Evolutionary conservation across 2,329 filamentous ascomycete genomes (phyloP), one percentile per base, ranked within the genome.

Genomic region (Cladosporium austrohemisphaericum): DNA sequence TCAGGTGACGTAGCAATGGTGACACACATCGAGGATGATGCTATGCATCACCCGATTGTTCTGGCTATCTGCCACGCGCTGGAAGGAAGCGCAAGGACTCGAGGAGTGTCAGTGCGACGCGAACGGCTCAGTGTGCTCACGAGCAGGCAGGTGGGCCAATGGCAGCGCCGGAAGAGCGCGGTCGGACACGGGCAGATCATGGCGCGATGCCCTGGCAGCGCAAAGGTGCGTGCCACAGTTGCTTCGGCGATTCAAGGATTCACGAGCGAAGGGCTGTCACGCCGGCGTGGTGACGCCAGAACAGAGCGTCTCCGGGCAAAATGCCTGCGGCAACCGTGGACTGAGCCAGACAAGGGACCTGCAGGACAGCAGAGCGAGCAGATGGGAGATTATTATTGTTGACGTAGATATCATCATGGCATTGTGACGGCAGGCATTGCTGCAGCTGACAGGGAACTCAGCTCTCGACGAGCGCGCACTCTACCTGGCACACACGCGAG

Each of bases 51-150:
- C 36, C n/a, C 46, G 46, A 49, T 35, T 49, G 36, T 41, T 41
- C 46, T 49, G 36, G 46, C 28, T 49, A 36, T 19, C 46, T 49
- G 46, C 46, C 46, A 49, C 46, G 46, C 46, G 46, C 46, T 18
- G 25, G 29, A 41, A 37, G 36, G 35, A 49, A 37, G 32, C 36
- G 46, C 46, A 41, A 33, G 46, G 36, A 41, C 46, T 25, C 18
- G 19, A 19, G 22, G 20, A 14, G 20, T 14, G 18, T 49, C 46
- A 33, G 46, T 41, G 46, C 46, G 46, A 25, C 14, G 28, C 38
- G 36, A 41, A 41, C 36, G 46, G 46, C 46, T 28, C 33, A 35
- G 36, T 36, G 43, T 47, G 32, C 33, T 47, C 23, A 25, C 22
- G 43, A 47, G 43, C 37, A 16, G n/a, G 22, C 20, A 5, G 19